phyloP scores from a whole-genome alignment of 345 rosid species.

The Eucalyptus pumila region DNA sequence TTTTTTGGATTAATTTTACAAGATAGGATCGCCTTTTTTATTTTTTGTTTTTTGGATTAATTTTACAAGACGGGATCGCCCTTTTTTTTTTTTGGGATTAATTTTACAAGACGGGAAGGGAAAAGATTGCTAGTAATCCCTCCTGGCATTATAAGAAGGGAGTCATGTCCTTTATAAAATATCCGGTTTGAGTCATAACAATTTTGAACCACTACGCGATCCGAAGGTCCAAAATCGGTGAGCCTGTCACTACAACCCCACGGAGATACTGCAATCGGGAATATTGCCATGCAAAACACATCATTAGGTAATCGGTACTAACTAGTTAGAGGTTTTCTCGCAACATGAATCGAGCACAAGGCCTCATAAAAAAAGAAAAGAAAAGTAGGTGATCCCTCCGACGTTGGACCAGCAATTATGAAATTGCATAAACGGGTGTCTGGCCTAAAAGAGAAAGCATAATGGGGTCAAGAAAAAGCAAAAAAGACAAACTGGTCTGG shows the following conservation, averaged over 20 bases:
- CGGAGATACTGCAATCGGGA: fast-evolving
- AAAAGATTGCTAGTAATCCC: background rate
- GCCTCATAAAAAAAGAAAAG: background rate
- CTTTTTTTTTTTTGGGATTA: background rate
- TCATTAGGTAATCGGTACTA: background rate
- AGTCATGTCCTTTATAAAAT: fast-evolving
- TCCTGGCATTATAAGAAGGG: background rate
- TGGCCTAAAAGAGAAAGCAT: background rate
- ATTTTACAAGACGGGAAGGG: background rate
- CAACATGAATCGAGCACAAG: background rate
- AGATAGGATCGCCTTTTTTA: too few species aligned
- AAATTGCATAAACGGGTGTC: background rate
- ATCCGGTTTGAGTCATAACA: fast-evolving
- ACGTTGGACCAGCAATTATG: background rate
- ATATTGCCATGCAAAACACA: background rate
- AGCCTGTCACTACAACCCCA: background rate
- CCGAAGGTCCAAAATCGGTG: fast-evolving
- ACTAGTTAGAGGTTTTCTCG: background rate
- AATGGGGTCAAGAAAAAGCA: background rate
- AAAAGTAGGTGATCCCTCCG: background rate
- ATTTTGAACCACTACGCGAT: fast-evolving
- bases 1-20: background rate
- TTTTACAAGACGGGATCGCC: too few species aligned
- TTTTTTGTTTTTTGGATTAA: too few species aligned
- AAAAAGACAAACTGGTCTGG: background rate